Percentiles rank a stretch among this genome's conserved stretches.
Conservation (phyloP, 139 green algal genomes). For the Chlamydomonas asymmetrica region DNA sequence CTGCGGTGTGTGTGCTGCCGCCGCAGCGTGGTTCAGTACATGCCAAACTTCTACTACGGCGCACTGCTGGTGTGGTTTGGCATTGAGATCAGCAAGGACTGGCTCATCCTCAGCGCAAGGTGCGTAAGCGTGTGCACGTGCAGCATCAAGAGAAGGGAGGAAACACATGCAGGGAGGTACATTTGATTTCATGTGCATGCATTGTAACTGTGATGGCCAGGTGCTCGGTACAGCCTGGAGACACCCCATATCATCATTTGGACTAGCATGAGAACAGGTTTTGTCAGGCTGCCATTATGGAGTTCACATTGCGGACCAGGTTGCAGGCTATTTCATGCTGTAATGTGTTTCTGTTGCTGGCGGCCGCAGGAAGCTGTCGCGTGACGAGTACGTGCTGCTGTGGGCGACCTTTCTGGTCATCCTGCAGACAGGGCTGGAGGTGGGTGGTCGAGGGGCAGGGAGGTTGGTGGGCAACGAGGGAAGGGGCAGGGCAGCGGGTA, state of each 20-base stretch:
- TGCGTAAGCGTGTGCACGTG: neutral
- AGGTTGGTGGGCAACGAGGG: neutral
- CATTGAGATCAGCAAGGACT: slow-evolving; percentile 70
- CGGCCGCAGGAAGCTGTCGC: slow-evolving; percentile 50
- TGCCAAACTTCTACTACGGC: slow-evolving; percentile 76
- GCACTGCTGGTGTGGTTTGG: slow-evolving; percentile 81
- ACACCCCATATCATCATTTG: too few species aligned
- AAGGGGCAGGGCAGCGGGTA: neutral
- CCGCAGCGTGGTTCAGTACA: slow-evolving; percentile 55
- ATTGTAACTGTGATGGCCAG: neutral
- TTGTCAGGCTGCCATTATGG: too few species aligned
- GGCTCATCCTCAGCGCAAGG: slow-evolving; percentile 54
- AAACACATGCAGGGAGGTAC: neutral
- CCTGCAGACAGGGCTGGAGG: slow-evolving; percentile 50
- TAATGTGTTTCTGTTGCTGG: neutral
- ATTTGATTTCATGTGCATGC: neutral
- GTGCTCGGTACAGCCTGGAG: neutral
- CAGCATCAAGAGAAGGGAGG: neutral
- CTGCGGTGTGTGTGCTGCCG: too few species aligned
- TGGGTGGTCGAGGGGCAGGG: too few species aligned
- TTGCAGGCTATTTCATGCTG: too few species aligned
- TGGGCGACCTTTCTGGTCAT: slow-evolving; percentile 70
- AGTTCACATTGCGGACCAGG: too few species aligned
- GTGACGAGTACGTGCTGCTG: slow-evolving; percentile 74
- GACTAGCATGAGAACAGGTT: too few species aligned